These are phyloP conservation scores for Trichoderma virens DNA, from an alignment of 495 filamentous ascomycete species.

Conservation along the genomic window DNA sequence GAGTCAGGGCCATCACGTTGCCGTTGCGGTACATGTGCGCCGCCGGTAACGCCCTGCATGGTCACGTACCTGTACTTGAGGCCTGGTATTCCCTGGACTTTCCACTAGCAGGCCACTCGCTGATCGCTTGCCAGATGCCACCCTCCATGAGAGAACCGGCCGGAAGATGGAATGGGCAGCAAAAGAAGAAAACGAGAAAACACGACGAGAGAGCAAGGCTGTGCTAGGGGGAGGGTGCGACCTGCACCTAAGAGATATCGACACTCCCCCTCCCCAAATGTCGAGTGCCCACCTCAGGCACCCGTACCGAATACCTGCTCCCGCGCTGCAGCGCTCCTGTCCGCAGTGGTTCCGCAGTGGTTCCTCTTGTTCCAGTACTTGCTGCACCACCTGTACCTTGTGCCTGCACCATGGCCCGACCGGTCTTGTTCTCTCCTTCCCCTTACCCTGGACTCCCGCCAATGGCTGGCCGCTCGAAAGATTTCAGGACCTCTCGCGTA, in stretches of 20 bases:
- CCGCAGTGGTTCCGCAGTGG: too few species aligned
- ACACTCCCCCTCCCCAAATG: not conserved
- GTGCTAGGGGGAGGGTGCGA: not conserved
- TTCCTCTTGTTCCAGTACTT: not conserved
- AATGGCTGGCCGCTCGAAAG: not conserved
- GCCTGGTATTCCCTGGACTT: not conserved
- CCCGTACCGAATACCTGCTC: not conserved
- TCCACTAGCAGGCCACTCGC: not conserved
- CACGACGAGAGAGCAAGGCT: not conserved
- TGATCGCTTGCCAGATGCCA: not conserved
- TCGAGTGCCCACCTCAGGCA: not conserved
- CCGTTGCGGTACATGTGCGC: not conserved
- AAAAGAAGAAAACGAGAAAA: not conserved
- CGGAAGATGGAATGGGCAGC: not conserved
- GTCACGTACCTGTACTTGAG: not conserved
- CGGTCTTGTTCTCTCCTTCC: not conserved
- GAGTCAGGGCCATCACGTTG: not conserved
- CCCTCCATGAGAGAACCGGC: not conserved
- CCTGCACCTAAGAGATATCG: not conserved
- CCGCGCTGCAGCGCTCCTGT: too few species aligned
- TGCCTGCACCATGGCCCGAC: not conserved
- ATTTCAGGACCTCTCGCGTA: constrained; percentile 7
- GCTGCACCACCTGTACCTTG: not conserved
- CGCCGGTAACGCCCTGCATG: not conserved
- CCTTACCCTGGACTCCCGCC: not conserved